phyloP scores from a whole-genome alignment of 352 stramenopile genomes.

The Phytophthora hibernalis region DNA sequence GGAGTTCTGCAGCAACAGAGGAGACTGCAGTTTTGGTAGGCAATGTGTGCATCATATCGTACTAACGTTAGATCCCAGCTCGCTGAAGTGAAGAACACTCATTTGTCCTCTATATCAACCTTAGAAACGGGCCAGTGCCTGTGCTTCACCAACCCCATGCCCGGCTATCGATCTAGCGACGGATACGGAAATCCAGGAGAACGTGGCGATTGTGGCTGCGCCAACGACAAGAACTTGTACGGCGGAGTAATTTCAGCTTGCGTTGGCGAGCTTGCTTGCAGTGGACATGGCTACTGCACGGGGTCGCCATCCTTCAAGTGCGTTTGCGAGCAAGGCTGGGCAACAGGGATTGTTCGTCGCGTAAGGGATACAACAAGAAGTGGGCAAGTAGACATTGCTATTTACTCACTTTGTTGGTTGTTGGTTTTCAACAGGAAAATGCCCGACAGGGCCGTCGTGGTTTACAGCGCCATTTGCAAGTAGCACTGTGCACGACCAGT shows the following conservation, averaged over 20 bases:
- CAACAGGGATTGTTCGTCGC: conserved; percentile 65
- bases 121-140: conserved; percentile 55
- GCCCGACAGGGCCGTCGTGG: conserved; percentile 69
- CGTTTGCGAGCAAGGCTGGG: conserved; percentile 69
- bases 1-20: conserved; percentile 89
- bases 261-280: conserved; percentile 74
- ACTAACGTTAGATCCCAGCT: not conserved
- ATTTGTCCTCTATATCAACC: not conserved
- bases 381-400: not conserved
- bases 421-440: conserved; percentile 49
- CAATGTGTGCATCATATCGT: not conserved
- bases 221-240: conserved; percentile 83
- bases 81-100: not conserved
- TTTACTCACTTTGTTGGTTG: conserved; percentile 7
- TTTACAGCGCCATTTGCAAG: conserved; percentile 49
- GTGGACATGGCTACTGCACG: conserved; percentile 72
- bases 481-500: conserved; percentile 65
- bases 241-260: conserved; percentile 66
- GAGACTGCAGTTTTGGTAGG: conserved; percentile 78
- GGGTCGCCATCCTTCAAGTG: conserved; percentile 65
- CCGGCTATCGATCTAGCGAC: conserved; percentile 82
- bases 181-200: conserved; percentile 87
- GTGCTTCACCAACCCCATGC: conserved; percentile 76
- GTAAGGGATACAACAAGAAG: conserved; percentile 34
- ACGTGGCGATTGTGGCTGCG: conserved; percentile 93